Base-by-base conservation (phyloP, 805 yeast genomes). In the Pichia paraexigua region DNA sequence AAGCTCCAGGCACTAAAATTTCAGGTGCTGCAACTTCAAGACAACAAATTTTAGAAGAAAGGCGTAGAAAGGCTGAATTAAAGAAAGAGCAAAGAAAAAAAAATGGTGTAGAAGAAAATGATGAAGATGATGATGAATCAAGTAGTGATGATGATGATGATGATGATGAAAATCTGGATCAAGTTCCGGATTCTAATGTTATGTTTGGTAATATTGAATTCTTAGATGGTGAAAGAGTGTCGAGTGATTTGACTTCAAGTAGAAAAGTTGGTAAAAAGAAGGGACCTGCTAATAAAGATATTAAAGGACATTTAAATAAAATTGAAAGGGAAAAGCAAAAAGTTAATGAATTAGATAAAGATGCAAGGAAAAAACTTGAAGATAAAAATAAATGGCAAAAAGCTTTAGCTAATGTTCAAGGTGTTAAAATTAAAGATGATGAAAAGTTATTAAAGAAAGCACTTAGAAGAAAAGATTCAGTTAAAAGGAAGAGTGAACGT, bases 381-480 rank as follows among this genome's bases (percentile, higher is more conserved):
- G 89, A 87, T 54, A 88, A 90, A 62, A 83, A 81, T 37, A 80
- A 83, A 61, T 94, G 99, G 99, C 81, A 78, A 59, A 78, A 79
- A 60, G 88, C 94, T 12, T 73, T 92, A 70, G 77, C 85, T 30
- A 91, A 85, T 63, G 89, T 95, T 9, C 95, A 90, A 67, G 99
- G 99, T 47, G 70, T 80, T 27, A 92, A 89, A 66, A 73, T 92
- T 45, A 86, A 85, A 60, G 97, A 94, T 68, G 95, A 92, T 67
- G 98, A 92, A 66, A 83, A 81, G 63, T 71, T 94, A 60, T 77
- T 94, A 68, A 85, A 83, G 62, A 92, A 88, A 67, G 87, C 97
- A 2, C 68, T 92, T 55, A 90, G 86, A 71, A 78, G 86, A 60
- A 87, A 89, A 64, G 92, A 88, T 60, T 81, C 86, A 55, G 77